Base-by-base conservation (phyloP, 345 rosid species). In the Jatropha curcas region DNA sequence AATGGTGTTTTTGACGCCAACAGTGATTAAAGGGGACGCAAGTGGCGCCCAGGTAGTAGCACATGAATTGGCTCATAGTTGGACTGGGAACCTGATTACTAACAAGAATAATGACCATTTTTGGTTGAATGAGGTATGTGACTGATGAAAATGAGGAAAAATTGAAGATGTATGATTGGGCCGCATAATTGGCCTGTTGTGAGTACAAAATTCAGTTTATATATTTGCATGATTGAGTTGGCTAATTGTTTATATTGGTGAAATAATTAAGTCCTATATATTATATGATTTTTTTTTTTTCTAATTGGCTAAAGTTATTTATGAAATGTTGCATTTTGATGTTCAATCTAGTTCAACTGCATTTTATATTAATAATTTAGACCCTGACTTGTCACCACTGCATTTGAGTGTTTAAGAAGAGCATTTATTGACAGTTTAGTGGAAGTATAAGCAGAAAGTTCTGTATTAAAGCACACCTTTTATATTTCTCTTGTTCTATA, bases 1-100 rank as follows among this genome's bases (percentile, higher is more conserved):
- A 75, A 92, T 88, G 92, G 92, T 86, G 62, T 94, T 94, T 76
- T 56, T 92, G 87, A 92, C 97, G 0, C 98, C 97, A 0, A 92
- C 96, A 4, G 95, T 94, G 48, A 92, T 92, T 57, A 94, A 92
- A 71, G 98, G 98, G 9, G 94, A 92, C 65, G 90, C 89, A 0
- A 81, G 89, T 45, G 97, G 98, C 1, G 98, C 97, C 17, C 94
- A 90, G 80, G 89, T 92, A 22, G 97, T 94, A 35, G 98, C 97
- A 0, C 97, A 92, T 56, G 95, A 92, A 85, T 87, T 94, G 9
- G 98, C 98, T 0, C 97, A 92, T 75, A 94, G 95, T 74, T 92
- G 98, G 97, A 94, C 97, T 1, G 97, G 92, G 33, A 94, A 94
- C 74, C 78, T 94, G 86, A 94, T 94, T 37, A 92, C 97, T 57